Evolutionary conservation across 2,329 filamentous ascomycete species (phyloP), one percentile per base, ranked within the genome.

Genomic region (Dactylellina parvicollis): DNA sequence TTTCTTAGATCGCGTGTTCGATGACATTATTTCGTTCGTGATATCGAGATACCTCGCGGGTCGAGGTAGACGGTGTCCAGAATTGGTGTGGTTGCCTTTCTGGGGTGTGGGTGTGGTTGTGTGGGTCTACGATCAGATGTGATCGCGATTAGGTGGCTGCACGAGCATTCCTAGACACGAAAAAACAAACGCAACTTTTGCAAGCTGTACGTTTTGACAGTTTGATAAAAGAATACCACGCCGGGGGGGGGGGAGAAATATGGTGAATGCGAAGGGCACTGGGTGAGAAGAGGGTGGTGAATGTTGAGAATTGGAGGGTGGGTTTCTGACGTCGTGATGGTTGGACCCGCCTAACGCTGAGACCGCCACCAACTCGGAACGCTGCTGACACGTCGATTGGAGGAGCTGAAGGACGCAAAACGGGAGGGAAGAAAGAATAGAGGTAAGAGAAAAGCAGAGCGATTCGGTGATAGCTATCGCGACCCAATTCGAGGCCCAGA

Each of bases 331-430:
- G 56, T 50, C 26, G 65, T 70, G 34, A 47, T 34, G 36, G 44
- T 38, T 65, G 59, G 66, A 64, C 67, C 67, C 59, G 67, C 59
- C 38, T 30, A 47, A 34, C 54, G 59, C 52, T 65, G 28, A 59
- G 52, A 65, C 67, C 67, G 67, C 67, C 67, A 72, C 67, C 59
- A 72, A 72, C 67, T 47, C n/a, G 52, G 50, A 55, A 65, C 36
- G 47, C 26, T 72, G 67, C 67, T 72, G 67, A 72, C 67, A 72
- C 67, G 67, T 72, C 67, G 67, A 72, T 72, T 72, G 60, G 44
- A 57, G 20, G 44, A 46, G 46, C 40, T 40, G 24, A 44, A 65
- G 42, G 44, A 18, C 16, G 40, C 26, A 28, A 65, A 59, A 61
- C 8, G 26, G 44, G 52, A 38, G 10, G 24, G 34, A 36, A 57